Base-by-base conservation (phyloP, 352 stramenopile genomes). In the Phytopythium montanum region DNA sequence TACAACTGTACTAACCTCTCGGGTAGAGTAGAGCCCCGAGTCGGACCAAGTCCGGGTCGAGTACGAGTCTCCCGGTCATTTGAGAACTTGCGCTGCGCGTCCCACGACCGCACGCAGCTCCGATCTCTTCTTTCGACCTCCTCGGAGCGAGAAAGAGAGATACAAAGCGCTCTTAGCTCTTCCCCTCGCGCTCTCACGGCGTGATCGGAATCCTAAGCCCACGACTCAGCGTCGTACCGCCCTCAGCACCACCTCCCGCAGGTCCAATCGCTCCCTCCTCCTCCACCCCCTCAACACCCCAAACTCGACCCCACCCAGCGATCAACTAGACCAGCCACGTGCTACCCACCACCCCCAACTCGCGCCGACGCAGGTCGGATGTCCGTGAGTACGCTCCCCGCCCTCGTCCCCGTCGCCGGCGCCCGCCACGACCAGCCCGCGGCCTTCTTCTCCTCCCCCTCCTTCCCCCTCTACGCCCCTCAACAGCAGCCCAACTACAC, bases 51-150 rank as follows among this genome's bases (percentile, higher is more conserved):
- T 4, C 29, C 29, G 9, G 29, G n/a, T n/a, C n/a, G n/a, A n/a
- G n/a, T n/a, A n/a, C n/a, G n/a, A n/a, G n/a, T n/a, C n/a, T n/a
- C n/a, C 10, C 13, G 12, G 9, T 25, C 51, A 56, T 56, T 56
- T 33, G 51, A 45, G 51, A 56, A 56, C 44, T 56, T 28, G 7
- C 23, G 51, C 18, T 42, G 51, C 19, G 51, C n/a, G n/a, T 56
- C 31, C 31, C 36, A 41, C 31, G 33, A 56, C 51, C 34, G 51
- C 31, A 28, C 10, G n/a, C 19, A 13, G 26, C 51, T 56, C 70
- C 69, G n/a, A 77, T 77, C 70, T 77, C 54, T 66, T 75, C 61
- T 64, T 72, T 51, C 60, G 58, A 63, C 56, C 59, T 73, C 64
- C 64, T 54, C 66, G 64, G 61, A 60, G 59, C 67, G 59, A 64